These are phyloP conservation scores for Boletus bicolor DNA, from an alignment of 768 basidiomycete genomes.

Conservation along the genomic window DNA sequence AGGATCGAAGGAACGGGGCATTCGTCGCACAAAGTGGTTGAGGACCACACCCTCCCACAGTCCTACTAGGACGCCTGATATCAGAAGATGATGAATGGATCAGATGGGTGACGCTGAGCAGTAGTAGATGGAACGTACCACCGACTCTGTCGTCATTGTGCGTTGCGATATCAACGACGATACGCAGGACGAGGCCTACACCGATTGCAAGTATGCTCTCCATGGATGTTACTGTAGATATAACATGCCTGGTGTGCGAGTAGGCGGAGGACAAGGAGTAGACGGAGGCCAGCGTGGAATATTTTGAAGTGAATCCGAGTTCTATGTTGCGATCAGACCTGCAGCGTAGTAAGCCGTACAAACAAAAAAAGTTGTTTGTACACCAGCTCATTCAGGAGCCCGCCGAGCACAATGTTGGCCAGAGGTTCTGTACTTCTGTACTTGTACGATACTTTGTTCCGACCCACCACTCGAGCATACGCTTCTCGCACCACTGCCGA, in stretches of 20 bases:
- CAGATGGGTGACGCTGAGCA: background rate
- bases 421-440: too few species aligned
- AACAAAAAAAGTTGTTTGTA: slow-evolving; percentile 21
- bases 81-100: slow-evolving; percentile 19
- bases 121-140: slow-evolving; percentile 20
- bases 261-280: slow-evolving; percentile 27
- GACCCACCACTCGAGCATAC: background rate
- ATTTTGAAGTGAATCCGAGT: background rate
- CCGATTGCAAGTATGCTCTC: slow-evolving; percentile 69
- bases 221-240: slow-evolving; percentile 43
- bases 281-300: slow-evolving; percentile 29
- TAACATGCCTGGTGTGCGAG: slow-evolving; percentile 28
- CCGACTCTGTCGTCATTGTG: slow-evolving; percentile 31
- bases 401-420: too few species aligned
- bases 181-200: slow-evolving; percentile 62
- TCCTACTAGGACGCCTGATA: slow-evolving; percentile 60
- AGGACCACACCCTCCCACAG: slow-evolving; percentile 78
- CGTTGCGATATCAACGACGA: slow-evolving; percentile 52
- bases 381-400: background rate
- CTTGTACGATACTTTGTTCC: background rate
- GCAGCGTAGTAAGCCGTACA: background rate
- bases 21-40: slow-evolving; percentile 67
- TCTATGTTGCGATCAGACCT: slow-evolving; percentile 2
- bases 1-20: slow-evolving; percentile 63
- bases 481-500: background rate